These are phyloP conservation scores for Phalaenopsis equestris DNA, from an alignment of 106 monocot genomes.

Conservation along the genomic window DNA sequence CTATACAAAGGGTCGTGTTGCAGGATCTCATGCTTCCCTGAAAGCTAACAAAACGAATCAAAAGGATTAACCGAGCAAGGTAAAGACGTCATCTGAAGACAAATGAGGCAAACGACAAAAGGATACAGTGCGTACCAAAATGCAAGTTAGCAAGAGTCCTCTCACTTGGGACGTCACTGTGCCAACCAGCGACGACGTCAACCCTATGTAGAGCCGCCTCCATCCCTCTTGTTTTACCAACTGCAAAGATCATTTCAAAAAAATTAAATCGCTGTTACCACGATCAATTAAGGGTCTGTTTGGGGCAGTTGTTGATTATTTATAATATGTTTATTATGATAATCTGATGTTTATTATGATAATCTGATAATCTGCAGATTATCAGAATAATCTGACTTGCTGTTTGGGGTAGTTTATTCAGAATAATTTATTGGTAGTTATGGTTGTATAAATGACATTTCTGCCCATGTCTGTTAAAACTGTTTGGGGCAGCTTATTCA, in stretches of 20 bases:
- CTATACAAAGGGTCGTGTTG: no score
- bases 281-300: no score
- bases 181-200: slow-evolving; percentile 74
- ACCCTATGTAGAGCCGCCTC: slow-evolving; percentile 71
- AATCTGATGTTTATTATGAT: no score
- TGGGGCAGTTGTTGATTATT: no score
- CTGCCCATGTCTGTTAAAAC: no score
- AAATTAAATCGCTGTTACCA: neutral
- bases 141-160: neutral
- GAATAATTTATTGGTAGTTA: no score
- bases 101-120: neutral
- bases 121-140: neutral
- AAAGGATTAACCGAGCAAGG: neutral
- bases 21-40: neutral
- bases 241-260: slow-evolving; percentile 13
- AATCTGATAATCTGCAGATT: no score
- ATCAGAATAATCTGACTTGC: no score
- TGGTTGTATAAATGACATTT: no score
- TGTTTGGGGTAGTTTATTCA: no score
- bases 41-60: neutral
- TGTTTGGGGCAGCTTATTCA: no score
- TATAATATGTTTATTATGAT: no score
- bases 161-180: slow-evolving; percentile 86
- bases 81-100: neutral
- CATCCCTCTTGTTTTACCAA: slow-evolving; percentile 85